Conservation (phyloP, 768 basidiomycete genomes). For the Myochromella boudieri region DNA sequence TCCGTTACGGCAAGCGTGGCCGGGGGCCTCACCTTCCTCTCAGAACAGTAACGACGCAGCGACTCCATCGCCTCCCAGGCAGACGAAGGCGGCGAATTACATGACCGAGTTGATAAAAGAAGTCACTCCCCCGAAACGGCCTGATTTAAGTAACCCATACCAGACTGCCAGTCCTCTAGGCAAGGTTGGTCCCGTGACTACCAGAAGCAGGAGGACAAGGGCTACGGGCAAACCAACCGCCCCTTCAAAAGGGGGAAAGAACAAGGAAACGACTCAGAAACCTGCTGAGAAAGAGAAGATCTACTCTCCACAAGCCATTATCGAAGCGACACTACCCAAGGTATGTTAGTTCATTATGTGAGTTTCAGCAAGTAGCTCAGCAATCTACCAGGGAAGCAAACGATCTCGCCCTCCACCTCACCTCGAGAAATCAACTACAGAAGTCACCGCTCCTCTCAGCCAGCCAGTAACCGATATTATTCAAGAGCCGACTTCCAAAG, state of each 20-base stretch:
- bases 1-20: conserved; percentile 76
- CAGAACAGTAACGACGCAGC: conserved; percentile 27
- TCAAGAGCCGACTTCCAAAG: conserved; percentile 7
- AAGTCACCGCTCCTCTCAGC: conserved; percentile 8
- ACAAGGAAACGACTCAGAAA: conserved; percentile 24
- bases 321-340: conserved; percentile 78
- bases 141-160: conserved; percentile 77
- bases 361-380: conserved; percentile 6
- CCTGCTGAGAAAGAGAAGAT: conserved; percentile 27
- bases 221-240: conserved; percentile 38
- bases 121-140: conserved; percentile 60
- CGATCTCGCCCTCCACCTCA: conserved; percentile 71
- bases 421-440: conserved; percentile 35
- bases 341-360: conserved; percentile 31
- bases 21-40: conserved; percentile 39
- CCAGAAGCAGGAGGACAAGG: conserved; percentile 44
- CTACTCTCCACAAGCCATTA: conserved; percentile 62
- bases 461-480: conserved; percentile 7
- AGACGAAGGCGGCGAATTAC: conserved; percentile 66
- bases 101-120: conserved; percentile 74
- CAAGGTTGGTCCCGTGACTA: conserved; percentile 39
- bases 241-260: conserved; percentile 25
- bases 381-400: conserved; percentile 61
- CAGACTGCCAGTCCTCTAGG: conserved; percentile 68
- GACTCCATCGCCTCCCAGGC: conserved; percentile 36